A percentile compares a stretch with the other conserved stretches of the same genome.
Evolutionary conservation across 441 rosid species (phyloP).

Genomic region (Populus trichocarpa): DNA sequence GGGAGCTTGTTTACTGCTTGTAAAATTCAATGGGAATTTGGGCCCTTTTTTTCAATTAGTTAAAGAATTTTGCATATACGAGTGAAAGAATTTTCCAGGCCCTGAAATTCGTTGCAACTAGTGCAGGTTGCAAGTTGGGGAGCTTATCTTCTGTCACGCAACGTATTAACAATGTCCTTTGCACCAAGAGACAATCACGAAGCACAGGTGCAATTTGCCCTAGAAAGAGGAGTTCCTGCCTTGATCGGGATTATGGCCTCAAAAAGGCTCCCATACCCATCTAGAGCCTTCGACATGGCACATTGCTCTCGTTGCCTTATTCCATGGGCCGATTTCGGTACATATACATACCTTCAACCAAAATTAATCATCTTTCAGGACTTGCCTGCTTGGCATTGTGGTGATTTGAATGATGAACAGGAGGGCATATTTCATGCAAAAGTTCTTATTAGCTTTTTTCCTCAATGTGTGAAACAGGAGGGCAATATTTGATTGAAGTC

Average conservation of each 20-base stretch:
- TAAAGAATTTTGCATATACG: too few species aligned
- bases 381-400: too few species aligned
- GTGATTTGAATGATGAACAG: too few species aligned
- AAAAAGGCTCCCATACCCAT: slow-evolving; percentile 83
- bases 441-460: neutral
- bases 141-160: slow-evolving; percentile 71
- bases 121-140: slow-evolving; percentile 93
- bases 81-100: neutral
- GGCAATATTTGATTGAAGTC: slow-evolving; percentile 71
- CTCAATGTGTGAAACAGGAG: slow-evolving; percentile 32
- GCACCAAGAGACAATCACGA: slow-evolving; percentile 93
- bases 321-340: slow-evolving; percentile 70
- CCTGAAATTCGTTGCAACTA: neutral
- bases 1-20: too few species aligned
- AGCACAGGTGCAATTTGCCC: slow-evolving; percentile 87
- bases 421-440: too few species aligned
- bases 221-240: slow-evolving; percentile 93
- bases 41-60: too few species aligned
- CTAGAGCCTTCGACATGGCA: slow-evolving; percentile 87
- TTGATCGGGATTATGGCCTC: slow-evolving; percentile 76
- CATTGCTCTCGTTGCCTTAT: slow-evolving; percentile 96
- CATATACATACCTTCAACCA: too few species aligned
- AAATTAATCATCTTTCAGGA: neutral
- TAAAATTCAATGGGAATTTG: too few species aligned
- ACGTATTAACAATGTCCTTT: slow-evolving; percentile 69